Evolutionary conservation across 352 stramenopile genomes (phyloP).

Genomic region (Globisporangium nagaii): DNA sequence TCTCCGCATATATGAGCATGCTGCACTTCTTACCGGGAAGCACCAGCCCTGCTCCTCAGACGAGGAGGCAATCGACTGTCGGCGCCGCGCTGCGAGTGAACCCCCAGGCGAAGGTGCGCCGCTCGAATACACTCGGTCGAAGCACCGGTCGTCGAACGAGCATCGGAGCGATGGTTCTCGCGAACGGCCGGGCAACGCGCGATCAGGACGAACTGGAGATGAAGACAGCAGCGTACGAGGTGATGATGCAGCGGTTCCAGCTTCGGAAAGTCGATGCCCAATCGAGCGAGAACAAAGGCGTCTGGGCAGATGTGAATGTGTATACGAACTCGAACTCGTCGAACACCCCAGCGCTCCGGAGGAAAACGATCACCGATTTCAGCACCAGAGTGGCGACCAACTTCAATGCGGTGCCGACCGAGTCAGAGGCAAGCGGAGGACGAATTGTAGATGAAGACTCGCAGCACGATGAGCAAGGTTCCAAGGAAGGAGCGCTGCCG

Average conservation of each 20-base stretch:
- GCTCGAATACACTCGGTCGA: not conserved
- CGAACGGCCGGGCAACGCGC: not conserved
- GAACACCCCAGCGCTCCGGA: not conserved
- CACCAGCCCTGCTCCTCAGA: not conserved
- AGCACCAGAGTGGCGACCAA: not conserved
- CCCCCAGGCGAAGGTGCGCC: not conserved
- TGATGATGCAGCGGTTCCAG: slow-evolving; percentile 13
- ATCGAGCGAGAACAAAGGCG: not conserved
- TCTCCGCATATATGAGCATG: not conserved
- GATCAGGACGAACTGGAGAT: not conserved
- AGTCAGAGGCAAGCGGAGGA: not conserved
- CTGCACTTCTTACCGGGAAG: not conserved
- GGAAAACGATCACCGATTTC: not conserved
- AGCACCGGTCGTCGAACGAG: not conserved
- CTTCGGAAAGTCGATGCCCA: slow-evolving; percentile 2
- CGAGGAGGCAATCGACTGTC: not conserved
- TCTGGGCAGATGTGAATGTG: not conserved
- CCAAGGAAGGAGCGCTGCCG: not conserved
- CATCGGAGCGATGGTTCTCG: not conserved
- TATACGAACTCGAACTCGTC: not conserved
- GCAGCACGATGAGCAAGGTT: not conserved
- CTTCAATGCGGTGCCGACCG: not conserved
- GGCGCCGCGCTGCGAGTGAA: not conserved
- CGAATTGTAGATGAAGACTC: not conserved
- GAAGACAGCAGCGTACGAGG: slow-evolving; percentile 1